Base-by-base conservation (phyloP, 2,329 filamentous ascomycete genomes). In the Massarina eburnea region DNA sequence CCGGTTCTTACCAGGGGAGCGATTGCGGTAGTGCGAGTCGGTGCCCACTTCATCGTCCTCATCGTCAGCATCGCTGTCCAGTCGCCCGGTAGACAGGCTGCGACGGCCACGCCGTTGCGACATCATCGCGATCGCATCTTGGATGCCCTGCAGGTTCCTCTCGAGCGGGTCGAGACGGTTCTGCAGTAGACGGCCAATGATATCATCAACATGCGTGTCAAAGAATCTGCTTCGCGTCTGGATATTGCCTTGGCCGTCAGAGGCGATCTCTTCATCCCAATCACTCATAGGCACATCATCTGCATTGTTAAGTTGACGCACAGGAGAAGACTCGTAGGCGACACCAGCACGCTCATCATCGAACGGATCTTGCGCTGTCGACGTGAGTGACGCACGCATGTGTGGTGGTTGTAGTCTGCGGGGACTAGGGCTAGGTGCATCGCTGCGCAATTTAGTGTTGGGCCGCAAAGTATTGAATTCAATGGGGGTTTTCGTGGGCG, bases 1-100 rank as follows among this genome's bases (percentile, higher is more conserved):
- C 59, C 85, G 85, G 62, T 95, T 90, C 50, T 85, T 81, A 46
- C 82, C 81, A 15, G 91, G 89, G 57, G 91, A 96, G 57, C 85
- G 79, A 5, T 88, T 87, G 41, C 89, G 84, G 44, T 64, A 83
- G 78, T 51, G 78, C 73, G 48, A 58, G 64, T 69, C 45, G 14
- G 60, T 85, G 60, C 73, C 74, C 33, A 76, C 72, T 30, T 80
- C 88, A 18, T 96, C 91, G 55, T 95, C 91, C 64, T 96, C 91
- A 51, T 96, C 91, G 66, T 97, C 92, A 9, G 94, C 92, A 71
- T 97, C 94, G 65, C 92, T 96, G 48, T 95, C 84, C 38, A 82
- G 78, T 3, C 76, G 73, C 22, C 90, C 87, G 30, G 64, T 68
- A n/a, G 88, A 91, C 32, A 82, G 71, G 66, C 85, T 89, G 56